These are phyloP conservation scores for Thelonectria discophora DNA, from an alignment of 2,329 filamentous ascomycete species.

Conservation along the genomic window DNA sequence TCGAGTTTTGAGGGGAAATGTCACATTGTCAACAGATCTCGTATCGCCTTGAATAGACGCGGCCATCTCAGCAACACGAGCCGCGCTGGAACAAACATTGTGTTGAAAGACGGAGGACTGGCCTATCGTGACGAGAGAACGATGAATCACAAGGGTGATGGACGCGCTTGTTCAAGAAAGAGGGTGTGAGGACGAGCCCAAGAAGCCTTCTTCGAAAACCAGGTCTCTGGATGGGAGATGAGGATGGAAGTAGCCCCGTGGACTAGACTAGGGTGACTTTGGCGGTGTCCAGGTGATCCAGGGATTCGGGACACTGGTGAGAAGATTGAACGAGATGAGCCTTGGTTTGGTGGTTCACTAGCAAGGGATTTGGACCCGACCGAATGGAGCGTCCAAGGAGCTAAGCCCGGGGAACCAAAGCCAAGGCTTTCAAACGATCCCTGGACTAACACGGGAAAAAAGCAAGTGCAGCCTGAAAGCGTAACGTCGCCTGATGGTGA, in stretches of 20 bases:
- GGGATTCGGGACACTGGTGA: constrained; percentile 11
- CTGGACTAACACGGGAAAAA: constrained; percentile 4
- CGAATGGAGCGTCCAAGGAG: constrained; percentile 14
- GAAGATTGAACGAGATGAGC: constrained; percentile 9
- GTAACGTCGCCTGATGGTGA: neutral
- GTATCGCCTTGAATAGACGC: constrained; percentile 9
- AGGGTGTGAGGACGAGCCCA: constrained; percentile 8
- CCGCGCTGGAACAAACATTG: constrained; percentile 11
- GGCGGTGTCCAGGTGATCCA: constrained; percentile 15
- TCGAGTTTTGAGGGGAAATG: neutral
- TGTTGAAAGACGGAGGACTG: neutral
- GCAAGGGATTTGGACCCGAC: constrained; percentile 24
- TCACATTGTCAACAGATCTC: constrained; percentile 12
- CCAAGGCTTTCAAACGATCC: constrained; percentile 2
- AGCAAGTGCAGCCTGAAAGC: neutral
- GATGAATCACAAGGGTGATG: constrained; percentile 4
- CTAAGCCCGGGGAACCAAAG: constrained; percentile 14
- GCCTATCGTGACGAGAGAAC: neutral
- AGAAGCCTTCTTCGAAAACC: neutral
- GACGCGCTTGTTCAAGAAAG: constrained; percentile 9
- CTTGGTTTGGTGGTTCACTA: constrained; percentile 16
- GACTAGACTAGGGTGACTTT: constrained; percentile 13
- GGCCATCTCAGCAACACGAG: neutral
- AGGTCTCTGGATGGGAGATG: constrained; percentile 16
- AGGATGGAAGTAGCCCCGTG: constrained; percentile 5